Base-by-base conservation (phyloP, 768 basidiomycete genomes). In the Basidioascus undulatus region DNA sequence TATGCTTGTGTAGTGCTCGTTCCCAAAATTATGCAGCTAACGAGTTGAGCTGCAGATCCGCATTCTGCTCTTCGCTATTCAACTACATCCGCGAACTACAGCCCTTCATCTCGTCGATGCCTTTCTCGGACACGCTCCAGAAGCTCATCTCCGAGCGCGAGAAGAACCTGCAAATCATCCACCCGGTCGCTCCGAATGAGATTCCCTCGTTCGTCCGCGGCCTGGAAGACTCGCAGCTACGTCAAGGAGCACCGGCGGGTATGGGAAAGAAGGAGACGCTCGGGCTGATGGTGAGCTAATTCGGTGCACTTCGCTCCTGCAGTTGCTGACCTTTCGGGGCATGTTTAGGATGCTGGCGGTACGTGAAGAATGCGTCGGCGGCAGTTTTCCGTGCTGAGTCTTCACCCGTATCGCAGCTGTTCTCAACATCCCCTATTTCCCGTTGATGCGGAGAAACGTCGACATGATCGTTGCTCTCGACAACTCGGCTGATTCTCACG, bases 161-260 rank as follows among this genome's bases (percentile, higher is more conserved):
- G 5, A 19, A 47, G 18, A 37, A 52, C 12, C 43, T 56, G 24
- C 47, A 47, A 24, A 23, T 44, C 11, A 55, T 56, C 20, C 57
- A 58, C 39, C 53, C 57, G 0, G 50, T 58, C 28, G 44, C 53
- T 5, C 57, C 56, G 20, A 45, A 51, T 39, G 43, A 53, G 25
- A 37, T 57, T 1, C 57, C 57, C 3, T 56, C 56, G 42, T 57
- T 54, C 44, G 48, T 57, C 19, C 52, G 51, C 34, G 46, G 45
- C n/a, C 39, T 57, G 15, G 25, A 42, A 3, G 52, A 46, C 19
- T n/a, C n/a, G n/a, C 36, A 44, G 6, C 43, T 54, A 2, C 42
- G 48, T 8, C 19, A 42, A 23, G 49, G 51, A 11, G 36, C 44
- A 10, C 51, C 53, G 3, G 35, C 27, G 10, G 33, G 43, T 11